Evolutionary conservation across 1,284 basidiomycete genomes (phyloP).

Genomic region (Apiotrichum gamsii): DNA sequence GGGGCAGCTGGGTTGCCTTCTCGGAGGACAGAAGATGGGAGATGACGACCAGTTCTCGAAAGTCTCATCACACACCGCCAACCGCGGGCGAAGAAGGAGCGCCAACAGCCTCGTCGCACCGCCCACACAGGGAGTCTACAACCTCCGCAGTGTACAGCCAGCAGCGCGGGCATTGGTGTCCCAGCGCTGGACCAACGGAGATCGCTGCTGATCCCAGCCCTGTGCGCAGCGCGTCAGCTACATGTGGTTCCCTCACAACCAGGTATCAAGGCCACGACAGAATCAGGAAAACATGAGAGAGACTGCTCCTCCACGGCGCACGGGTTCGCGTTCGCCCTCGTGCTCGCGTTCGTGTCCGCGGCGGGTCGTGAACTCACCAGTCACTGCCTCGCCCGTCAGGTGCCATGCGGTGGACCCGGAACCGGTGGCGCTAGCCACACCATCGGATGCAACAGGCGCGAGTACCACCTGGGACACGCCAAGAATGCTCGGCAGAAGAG

Average conservation of each 20-base stretch:
- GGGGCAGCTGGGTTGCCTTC: no score
- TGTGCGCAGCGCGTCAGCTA: not conserved
- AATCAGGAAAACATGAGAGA: no score
- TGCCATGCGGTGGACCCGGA: constrained; percentile 50
- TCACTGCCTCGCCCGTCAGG: constrained; percentile 46
- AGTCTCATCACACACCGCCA: not conserved
- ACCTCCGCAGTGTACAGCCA: constrained; percentile 60
- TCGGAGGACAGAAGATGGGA: no score
- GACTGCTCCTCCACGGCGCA: no score
- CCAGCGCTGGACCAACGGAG: constrained; percentile 52
- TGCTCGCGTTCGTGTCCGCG: not conserved
- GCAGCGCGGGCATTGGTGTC: constrained; percentile 67
- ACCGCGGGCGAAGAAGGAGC: not conserved
- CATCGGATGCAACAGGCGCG: no score
- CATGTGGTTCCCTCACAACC: constrained; percentile 2
- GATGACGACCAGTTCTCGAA: no score
- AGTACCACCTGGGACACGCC: constrained; percentile 70
- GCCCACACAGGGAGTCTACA: constrained; percentile 55
- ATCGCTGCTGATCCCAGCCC: constrained; percentile 24
- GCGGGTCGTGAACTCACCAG: not conserved
- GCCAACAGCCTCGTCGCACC: constrained; percentile 49
- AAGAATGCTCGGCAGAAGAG: constrained; percentile 63
- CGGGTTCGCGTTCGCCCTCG: not conserved
- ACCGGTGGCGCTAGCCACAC: constrained; percentile 31
- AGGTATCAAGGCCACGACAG: no score